These are phyloP conservation scores for Immersiporthe knoxdaviesiana DNA, from an alignment of 2,329 filamentous ascomycete species.

Conservation along the genomic window DNA sequence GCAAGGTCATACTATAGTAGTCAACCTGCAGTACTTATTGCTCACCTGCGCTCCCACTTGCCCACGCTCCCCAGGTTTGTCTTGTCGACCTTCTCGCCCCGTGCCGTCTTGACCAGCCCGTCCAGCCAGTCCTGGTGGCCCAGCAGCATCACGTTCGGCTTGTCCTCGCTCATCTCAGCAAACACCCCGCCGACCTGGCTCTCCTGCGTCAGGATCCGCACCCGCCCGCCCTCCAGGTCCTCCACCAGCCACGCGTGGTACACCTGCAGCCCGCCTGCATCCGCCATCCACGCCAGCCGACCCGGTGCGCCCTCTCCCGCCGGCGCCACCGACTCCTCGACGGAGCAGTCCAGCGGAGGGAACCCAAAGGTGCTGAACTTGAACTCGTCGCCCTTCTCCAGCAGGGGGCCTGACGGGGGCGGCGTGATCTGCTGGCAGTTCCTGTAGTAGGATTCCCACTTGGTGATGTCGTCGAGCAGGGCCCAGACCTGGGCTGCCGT, in stretches of 20 bases:
- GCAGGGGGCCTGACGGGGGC: conserved; percentile 33
- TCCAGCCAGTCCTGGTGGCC: conserved; percentile 39
- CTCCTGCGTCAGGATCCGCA: conserved; percentile 38
- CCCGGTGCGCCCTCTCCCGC: conserved; percentile 24
- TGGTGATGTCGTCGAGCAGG: conserved; percentile 34
- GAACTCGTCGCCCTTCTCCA: conserved; percentile 36
- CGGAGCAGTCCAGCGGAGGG: conserved; percentile 33
- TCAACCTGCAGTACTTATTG: too few species aligned
- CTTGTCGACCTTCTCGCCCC: conserved; percentile 16
- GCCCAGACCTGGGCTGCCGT: conserved; percentile 36
- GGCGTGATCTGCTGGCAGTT: conserved; percentile 34
- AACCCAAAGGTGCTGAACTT: conserved; percentile 38
- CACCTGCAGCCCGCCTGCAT: conserved; percentile 33
- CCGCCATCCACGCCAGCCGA: conserved; percentile 36
- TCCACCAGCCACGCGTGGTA: conserved; percentile 39
- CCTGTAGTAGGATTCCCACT: conserved; percentile 38
- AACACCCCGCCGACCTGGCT: conserved; percentile 37
- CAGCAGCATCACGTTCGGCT: conserved; percentile 36
- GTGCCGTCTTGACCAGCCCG: conserved; percentile 30
- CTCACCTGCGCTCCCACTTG: conserved; percentile 15
- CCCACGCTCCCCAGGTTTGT: conserved; percentile 26
- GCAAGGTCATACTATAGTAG: neutral
- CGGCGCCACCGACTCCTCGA: conserved; percentile 35
- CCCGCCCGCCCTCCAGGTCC: conserved; percentile 35
- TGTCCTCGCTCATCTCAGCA: conserved; percentile 30